Conservation (phyloP, 2,329 filamentous ascomycete species). For the Plectosphaerella plurivora region DNA sequence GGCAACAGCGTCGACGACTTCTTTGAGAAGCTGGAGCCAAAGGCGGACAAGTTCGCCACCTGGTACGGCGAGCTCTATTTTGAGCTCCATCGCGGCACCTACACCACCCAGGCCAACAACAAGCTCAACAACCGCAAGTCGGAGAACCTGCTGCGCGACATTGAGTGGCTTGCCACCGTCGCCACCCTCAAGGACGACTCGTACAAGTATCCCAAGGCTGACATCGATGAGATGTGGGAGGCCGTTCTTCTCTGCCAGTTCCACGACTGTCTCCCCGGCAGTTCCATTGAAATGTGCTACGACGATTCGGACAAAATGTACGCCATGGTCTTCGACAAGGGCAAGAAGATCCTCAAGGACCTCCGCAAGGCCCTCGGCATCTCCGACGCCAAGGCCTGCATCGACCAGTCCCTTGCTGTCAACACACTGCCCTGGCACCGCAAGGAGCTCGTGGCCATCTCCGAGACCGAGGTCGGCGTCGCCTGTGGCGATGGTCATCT, state of each 20-base stretch:
- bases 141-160: conserved; percentile 78
- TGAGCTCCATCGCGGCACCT: conserved; percentile 93
- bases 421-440: conserved; percentile 89
- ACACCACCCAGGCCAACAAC: conserved; percentile 96
- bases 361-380: conserved; percentile 66
- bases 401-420: conserved; percentile 56
- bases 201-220: conserved; percentile 89
- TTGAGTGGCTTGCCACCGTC: conserved; percentile 83
- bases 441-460: conserved; percentile 66
- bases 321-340: conserved; percentile 73
- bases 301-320: conserved; percentile 91
- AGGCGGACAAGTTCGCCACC: conserved; percentile 74
- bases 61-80: conserved; percentile 99
- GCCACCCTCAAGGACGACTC: conserved; percentile 67
- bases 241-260: conserved; percentile 88
- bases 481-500: conserved; percentile 53
- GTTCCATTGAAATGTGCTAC: conserved; percentile 96
- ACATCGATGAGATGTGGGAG: conserved; percentile 98
- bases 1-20: conserved; percentile 91
- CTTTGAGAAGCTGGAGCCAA: conserved; percentile 80
- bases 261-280: conserved; percentile 94
- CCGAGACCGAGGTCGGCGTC: conserved; percentile 45
- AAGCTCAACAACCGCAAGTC: conserved; percentile 88
- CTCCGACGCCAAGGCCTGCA: conserved; percentile 32
- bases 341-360: conserved; percentile 65